Conservation (phyloP, 257 asterid species). For the Solanum ossicruentum region DNA sequence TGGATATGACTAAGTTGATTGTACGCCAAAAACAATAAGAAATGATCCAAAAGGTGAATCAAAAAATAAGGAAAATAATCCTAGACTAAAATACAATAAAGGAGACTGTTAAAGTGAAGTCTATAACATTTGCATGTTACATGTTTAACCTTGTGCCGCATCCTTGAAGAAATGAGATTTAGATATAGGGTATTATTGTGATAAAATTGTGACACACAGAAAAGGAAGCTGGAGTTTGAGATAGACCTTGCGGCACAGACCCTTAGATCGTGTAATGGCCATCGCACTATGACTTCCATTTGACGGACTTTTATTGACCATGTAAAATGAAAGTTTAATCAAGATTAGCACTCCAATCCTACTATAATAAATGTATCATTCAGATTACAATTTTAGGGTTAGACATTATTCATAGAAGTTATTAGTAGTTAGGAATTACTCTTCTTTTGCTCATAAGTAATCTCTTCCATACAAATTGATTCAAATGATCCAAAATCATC, state of each 20-base stretch:
- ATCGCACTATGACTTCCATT: background rate
- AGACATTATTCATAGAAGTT: too few relatives aligned
- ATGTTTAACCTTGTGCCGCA: background rate
- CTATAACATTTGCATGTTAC: background rate
- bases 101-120: background rate
- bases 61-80: too few relatives aligned
- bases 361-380: too few relatives aligned
- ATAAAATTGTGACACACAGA: background rate
- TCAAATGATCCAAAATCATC: too few relatives aligned
- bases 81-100: background rate
- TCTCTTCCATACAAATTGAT: too few relatives aligned
- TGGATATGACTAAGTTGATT: too few relatives aligned
- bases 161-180: background rate
- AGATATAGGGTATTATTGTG: background rate
- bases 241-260: background rate
- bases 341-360: background rate
- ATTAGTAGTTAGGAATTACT: too few relatives aligned
- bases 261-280: background rate
- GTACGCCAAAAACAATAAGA: background rate
- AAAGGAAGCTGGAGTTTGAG: background rate
- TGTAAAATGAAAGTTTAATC: background rate
- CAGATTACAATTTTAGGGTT: background rate
- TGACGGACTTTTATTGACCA: background rate
- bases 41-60: background rate
- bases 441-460: too few relatives aligned